Evolutionary conservation across 2,329 filamentous ascomycete species (phyloP), one percentile per base, ranked within the genome.

Genomic region (Chalaropsis thielavioides): DNA sequence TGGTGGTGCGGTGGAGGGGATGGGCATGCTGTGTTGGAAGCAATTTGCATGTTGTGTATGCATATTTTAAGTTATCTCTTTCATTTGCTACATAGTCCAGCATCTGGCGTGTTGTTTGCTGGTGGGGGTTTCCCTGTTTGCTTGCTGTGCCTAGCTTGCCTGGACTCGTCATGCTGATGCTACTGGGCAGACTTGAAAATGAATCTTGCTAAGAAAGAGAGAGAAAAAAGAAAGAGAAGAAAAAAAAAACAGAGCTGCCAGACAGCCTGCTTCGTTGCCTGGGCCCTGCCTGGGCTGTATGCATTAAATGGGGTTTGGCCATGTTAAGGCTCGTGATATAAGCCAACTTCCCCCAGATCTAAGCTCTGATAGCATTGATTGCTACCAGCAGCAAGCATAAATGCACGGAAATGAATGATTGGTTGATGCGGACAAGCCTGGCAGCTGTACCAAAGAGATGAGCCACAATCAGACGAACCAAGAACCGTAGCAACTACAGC

Each of bases 291-390:
- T 11, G 5, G 27, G 27, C 10, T 38, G 15, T n/a, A 19, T 58
- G 51, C 51, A n/a, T n/a, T 35, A 58, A 11, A 35, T 46, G 51
- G n/a, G 51, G 51, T 35, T 35, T 58, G 51, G 27, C 27, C 51
- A 58, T 38, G 54, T 13, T 58, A 35, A n/a, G 54, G 54, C 54
- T 58, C 54, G 54, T 58, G 54, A 58, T 58, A 58, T 58, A 58
- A 58, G 54, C 54, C 54, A 58, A 58, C 38, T 38, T 15, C 54
- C 24, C 54, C 22, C 24, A 54, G 22, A 54, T 54, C 51, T 56
- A 31, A 7, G 51, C 51, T 17, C 51, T 17, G 41, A 6, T 43
- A 13, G 41, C 2, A 43, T n/a, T 43, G 17, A 31, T 31, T 31
- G 31, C 31, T 31, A 31, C 3, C 31, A 31, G n/a, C n/a, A 24